A percentile compares a stretch with the other conserved stretches of the same genome.
These are phyloP conservation scores for Golubevia pallescens DNA, from an alignment of 1,284 basidiomycete genomes.

Conservation along the genomic window DNA sequence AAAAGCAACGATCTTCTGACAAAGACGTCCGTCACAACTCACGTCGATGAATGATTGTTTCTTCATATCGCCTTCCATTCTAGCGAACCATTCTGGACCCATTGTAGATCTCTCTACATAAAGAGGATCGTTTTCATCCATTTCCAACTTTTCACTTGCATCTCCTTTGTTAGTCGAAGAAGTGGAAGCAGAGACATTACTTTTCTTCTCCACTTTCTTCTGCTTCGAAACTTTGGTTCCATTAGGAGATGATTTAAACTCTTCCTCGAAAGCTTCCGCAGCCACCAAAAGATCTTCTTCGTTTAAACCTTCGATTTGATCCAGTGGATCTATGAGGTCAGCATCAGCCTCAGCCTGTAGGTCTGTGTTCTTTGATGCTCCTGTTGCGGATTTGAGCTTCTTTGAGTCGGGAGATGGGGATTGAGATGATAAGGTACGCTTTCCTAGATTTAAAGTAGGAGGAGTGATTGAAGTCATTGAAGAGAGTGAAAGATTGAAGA, in stretches of 20 bases:
- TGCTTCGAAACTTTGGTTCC: background rate
- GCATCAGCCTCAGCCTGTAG: background rate
- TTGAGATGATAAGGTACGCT: background rate
- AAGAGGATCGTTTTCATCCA: slow-evolving; percentile 15
- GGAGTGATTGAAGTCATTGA: too few species aligned
- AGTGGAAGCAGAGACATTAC: slow-evolving; percentile 1
- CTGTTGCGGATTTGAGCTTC: background rate
- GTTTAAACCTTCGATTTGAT: slow-evolving; percentile 15
- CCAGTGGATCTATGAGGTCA: background rate
- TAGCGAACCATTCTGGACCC: slow-evolving; percentile 40
- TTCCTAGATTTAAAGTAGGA: background rate
- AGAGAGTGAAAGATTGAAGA: too few species aligned
- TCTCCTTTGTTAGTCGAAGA: slow-evolving; percentile 19
- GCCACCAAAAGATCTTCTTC: slow-evolving; percentile 40
- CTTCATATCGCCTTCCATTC: slow-evolving; percentile 37
- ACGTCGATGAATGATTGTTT: slow-evolving; percentile 35
- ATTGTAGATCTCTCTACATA: slow-evolving; percentile 48
- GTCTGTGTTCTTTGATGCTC: background rate
- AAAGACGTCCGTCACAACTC: background rate
- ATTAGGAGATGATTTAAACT: slow-evolving; percentile 3
- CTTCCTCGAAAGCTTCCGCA: slow-evolving; percentile 26
- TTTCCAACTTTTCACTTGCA: slow-evolving; percentile 11
- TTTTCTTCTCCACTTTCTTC: slow-evolving; percentile 11
- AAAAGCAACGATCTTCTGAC: background rate
- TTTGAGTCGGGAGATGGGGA: background rate